Evolutionary conservation across 1,284 basidiomycete species (phyloP), one percentile per base, ranked within the genome.

Genomic region (Ceraceosorus guamensis): DNA sequence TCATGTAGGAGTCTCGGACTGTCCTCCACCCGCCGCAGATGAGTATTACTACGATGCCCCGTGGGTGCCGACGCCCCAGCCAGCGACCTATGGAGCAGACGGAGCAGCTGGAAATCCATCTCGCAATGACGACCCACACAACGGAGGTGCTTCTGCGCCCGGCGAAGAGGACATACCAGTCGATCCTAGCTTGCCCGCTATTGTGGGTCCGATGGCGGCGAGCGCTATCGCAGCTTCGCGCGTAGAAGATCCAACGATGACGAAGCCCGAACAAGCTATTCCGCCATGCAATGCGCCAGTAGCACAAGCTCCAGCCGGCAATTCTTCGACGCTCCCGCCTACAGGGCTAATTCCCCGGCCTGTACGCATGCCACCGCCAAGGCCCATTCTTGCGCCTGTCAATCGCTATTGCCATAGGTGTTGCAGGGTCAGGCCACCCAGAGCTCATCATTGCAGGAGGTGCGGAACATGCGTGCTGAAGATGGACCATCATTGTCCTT

Each of bases 401-500:
- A 52, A 61, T 18, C 56, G 63, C 5, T 77, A 73, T 61, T 76
- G 76, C 63, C 61, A 70, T 56, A 62, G 69, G 18, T 76, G 75
- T 60, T 57, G 77, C 11, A 78, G 85, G 32, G 76, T 85, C 41
- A 88, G 87, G 70, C 87, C 87, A 0, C 81, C 82, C 57, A 76
- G 87, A 43, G 78, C 85, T 6, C 88, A 89, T 74, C 87, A 89
- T 77, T 90, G 88, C 77, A 78, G 85, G 14, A 77, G 78, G 30
- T 89, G 87, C 78, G 86, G 84, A 11, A 66, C 85, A 80, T 88
- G 86, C 68, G 80, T 88, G 0, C 73, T 87, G 50, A 83, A 83
- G 68, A 88, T 84, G 71, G 87, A 88, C 68, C 87, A 88, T 76
- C 87, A 88, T 68, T 76, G 75, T 55, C 76, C 76, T 14, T 78